A percentile compares a stretch with the other conserved stretches of the same genome.
Evolutionary conservation across 2,329 filamentous ascomycete genomes (phyloP).

Genomic region (Microdochium nivale): DNA sequence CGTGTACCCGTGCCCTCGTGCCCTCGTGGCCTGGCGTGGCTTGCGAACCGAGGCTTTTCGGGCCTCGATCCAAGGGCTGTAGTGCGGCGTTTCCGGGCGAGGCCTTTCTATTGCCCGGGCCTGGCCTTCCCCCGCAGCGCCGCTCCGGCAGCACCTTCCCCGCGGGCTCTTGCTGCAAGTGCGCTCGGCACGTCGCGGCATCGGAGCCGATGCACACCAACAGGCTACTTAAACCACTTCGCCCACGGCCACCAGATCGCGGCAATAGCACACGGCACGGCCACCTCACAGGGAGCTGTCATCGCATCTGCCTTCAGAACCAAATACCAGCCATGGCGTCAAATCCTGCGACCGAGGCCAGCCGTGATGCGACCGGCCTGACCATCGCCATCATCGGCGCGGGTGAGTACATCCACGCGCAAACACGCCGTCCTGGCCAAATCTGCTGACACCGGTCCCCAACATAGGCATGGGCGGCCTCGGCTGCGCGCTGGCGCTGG

Average conservation of each 20-base stretch:
- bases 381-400: slow-evolving; percentile 1
- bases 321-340: not conserved
- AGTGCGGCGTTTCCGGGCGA: not conserved
- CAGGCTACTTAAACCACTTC: too few species aligned
- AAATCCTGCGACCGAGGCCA: not conserved
- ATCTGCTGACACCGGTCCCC: not conserved
- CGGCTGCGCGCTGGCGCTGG: slow-evolving; percentile 61
- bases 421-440: not conserved
- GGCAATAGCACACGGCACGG: not conserved
- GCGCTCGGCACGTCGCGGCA: too few species aligned
- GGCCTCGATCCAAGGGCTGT: too few species aligned
- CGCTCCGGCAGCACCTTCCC: not conserved
- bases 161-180: not conserved
- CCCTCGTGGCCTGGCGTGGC: too few species aligned
- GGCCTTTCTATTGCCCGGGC: not conserved
- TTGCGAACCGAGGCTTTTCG: too few species aligned
- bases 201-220: too few species aligned
- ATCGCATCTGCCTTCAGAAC: not conserved
- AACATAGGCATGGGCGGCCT: slow-evolving; percentile 68
- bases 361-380: not conserved
- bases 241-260: too few species aligned
- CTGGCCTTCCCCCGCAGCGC: not conserved
- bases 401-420: not conserved
- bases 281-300: not conserved
- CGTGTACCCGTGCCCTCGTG: too few species aligned